phyloP scores from a whole-genome alignment of 2,329 filamentous ascomycete genomes.

The Verticillium nubilum region DNA sequence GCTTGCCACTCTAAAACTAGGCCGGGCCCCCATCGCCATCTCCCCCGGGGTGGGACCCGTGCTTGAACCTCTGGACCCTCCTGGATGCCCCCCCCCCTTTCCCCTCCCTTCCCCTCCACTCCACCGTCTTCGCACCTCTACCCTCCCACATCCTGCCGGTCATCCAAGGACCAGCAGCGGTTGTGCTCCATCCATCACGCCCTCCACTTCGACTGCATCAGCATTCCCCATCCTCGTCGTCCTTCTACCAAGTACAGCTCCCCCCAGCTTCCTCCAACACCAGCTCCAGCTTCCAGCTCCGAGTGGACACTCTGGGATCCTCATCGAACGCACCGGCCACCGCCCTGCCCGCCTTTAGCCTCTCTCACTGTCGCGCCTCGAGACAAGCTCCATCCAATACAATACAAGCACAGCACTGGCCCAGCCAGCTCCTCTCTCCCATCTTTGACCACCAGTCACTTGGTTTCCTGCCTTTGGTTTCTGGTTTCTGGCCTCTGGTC shows the following conservation, averaged over 20 bases:
- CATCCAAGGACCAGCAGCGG: neutral
- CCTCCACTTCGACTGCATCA: neutral
- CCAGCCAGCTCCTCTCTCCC: neutral
- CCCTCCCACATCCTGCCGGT: neutral
- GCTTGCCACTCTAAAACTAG: neutral
- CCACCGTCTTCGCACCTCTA: neutral
- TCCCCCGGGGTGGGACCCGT: neutral
- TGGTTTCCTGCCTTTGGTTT: conserved; percentile 1
- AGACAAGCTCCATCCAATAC: neutral
- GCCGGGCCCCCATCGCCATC: neutral
- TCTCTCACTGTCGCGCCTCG: conserved; percentile 1
- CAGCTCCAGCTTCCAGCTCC: neutral
- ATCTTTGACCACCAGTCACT: no score
- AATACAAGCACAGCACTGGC: neutral
- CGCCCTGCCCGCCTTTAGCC: neutral
- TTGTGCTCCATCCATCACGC: neutral
- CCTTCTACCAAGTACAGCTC: neutral
- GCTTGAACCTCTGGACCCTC: neutral
- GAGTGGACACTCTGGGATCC: neutral
- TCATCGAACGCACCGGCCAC: neutral
- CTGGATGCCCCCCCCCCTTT: neutral
- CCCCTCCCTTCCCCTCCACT: neutral
- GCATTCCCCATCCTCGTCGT: neutral
- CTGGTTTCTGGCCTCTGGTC: conserved; percentile 5
- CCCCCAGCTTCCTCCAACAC: neutral